phyloP scores from a whole-genome alignment of 108 stramenopile genomes.

The Cyclotella sp. region DNA sequence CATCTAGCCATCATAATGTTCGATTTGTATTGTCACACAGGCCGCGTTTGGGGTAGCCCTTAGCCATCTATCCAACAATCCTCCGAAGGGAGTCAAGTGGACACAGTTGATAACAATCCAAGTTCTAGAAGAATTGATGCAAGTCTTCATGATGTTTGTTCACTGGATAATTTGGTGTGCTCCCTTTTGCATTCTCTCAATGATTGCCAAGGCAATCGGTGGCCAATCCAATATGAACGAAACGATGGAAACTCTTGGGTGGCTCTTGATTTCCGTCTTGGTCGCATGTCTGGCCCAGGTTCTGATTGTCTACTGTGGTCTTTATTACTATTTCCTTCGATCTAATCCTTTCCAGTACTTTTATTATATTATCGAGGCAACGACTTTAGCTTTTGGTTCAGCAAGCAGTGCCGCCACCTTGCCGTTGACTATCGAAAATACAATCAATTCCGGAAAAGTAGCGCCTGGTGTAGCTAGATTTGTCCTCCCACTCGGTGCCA shows the following conservation, averaged over 20 bases:
- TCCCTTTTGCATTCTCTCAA: constrained; percentile 46
- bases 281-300: constrained; percentile 26
- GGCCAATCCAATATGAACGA: constrained; percentile 21
- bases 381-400: constrained; percentile 40
- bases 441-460: constrained; percentile 36
- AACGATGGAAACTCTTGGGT: constrained; percentile 35
- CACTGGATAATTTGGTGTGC: constrained; percentile 45
- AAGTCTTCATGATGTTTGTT: constrained; percentile 45
- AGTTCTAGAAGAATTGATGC: constrained; percentile 40
- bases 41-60: constrained; percentile 8
- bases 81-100: constrained; percentile 25
- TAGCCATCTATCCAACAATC: background rate
- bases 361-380: constrained; percentile 28
- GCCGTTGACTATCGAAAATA: constrained; percentile 40
- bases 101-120: constrained; percentile 18
- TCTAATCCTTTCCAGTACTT: constrained; percentile 43
- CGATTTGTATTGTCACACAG: background rate
- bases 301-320: constrained; percentile 27
- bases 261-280: constrained; percentile 29
- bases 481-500: constrained; percentile 49
- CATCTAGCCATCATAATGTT: background rate
- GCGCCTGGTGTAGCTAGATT: constrained; percentile 42
- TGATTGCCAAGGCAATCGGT: constrained; percentile 50
- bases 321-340: constrained; percentile 18
- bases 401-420: constrained; percentile 52